A percentile compares a stretch with the other conserved stretches of the same genome.
Conservation (phyloP, 2,329 filamentous ascomycete species). For the Verticillium longisporum region DNA sequence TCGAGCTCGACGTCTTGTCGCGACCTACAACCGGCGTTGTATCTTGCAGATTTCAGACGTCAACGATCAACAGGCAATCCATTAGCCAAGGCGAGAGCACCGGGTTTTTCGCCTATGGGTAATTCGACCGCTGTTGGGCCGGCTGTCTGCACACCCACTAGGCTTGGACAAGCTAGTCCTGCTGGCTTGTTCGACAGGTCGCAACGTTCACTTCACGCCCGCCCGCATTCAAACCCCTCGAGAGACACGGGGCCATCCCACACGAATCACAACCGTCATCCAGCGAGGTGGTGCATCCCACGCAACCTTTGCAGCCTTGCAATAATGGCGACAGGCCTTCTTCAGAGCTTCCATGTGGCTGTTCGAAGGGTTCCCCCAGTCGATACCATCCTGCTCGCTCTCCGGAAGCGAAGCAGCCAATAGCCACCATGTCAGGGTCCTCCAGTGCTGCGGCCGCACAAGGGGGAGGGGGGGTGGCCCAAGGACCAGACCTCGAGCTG, state of each 20-base stretch:
- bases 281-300: constrained; percentile 2
- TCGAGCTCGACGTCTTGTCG: neutral
- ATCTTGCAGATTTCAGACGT: neutral
- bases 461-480: neutral
- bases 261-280: neutral
- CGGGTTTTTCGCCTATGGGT: neutral
- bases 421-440: neutral
- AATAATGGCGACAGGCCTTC: constrained; percentile 1
- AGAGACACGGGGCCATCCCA: neutral
- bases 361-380: neutral
- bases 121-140: neutral
- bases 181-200: neutral
- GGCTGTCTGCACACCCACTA: neutral
- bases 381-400: neutral
- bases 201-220: neutral
- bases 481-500: neutral
- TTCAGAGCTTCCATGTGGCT: constrained; percentile 5
- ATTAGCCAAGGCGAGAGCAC: neutral
- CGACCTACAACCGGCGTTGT: neutral
- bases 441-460: neutral
- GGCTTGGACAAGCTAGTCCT: neutral
- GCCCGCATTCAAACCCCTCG: neutral
- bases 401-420: neutral
- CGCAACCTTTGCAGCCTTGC: neutral
- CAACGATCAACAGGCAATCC: neutral